A percentile compares a stretch with the other conserved stretches of the same genome.
Evolutionary conservation across 2,329 filamentous ascomycete species (phyloP).

Genomic region (Diplodia seriata): DNA sequence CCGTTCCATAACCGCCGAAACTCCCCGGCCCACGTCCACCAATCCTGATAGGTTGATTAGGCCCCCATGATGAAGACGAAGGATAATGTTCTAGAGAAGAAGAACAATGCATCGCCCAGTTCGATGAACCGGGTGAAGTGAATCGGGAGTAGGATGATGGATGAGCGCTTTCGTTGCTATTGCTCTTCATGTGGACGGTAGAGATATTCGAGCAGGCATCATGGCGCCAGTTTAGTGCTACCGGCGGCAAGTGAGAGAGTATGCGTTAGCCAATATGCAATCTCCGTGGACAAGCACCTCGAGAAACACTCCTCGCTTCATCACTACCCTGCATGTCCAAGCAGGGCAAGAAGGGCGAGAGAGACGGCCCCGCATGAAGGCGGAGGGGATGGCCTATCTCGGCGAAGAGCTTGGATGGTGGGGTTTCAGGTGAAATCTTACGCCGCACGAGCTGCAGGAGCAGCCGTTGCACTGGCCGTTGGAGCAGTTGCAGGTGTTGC

Average conservation of each 20-base stretch:
- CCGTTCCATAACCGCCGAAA: conserved; percentile 20
- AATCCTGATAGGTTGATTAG: conserved; percentile 21
- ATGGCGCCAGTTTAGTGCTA: conserved; percentile 25
- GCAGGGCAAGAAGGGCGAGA: neutral
- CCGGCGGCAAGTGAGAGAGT: neutral
- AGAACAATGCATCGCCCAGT: neutral
- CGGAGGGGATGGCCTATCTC: neutral
- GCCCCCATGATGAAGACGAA: conserved; percentile 26
- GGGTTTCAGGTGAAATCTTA: conserved; percentile 25
- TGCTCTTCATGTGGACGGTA: neutral
- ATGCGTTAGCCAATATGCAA: conserved; percentile 4
- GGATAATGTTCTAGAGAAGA: neutral
- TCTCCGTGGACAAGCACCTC: neutral
- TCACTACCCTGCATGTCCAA: neutral
- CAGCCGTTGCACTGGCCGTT: conserved; percentile 44
- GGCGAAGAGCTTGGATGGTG: neutral
- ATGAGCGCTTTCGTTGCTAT: neutral
- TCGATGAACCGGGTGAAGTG: conserved; percentile 2
- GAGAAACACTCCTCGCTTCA: neutral
- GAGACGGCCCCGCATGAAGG: conserved; percentile 6
- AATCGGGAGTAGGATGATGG: conserved; percentile 1
- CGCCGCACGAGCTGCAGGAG: conserved; percentile 42
- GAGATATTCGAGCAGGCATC: conserved; percentile 12
- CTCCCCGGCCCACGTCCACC: conserved; percentile 26
- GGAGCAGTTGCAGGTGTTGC: conserved; percentile 42